Percentiles rank a stretch among this genome's conserved stretches.
Conservation (phyloP, 352 stramenopile species). For the Hyphochytrium catenoides region DNA sequence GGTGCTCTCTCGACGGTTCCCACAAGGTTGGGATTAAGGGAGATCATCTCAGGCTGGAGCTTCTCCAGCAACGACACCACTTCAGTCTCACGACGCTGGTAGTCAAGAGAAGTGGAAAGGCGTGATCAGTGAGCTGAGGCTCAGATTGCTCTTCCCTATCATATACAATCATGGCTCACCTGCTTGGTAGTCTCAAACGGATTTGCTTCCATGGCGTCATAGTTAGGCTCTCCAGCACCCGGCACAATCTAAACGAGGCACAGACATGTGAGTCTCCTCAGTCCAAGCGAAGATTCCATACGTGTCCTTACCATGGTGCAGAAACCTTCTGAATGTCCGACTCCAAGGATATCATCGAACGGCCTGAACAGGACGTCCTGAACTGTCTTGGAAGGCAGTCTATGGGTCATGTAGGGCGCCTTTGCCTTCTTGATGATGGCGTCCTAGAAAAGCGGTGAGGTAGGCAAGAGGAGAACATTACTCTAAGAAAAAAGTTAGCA, state of each 20-base stretch:
- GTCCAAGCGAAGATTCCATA: slow-evolving; percentile 1
- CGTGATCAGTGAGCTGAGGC: no score
- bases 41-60: slow-evolving; percentile 92
- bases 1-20: slow-evolving; percentile 73
- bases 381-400: slow-evolving; percentile 49
- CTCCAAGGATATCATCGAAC: slow-evolving; percentile 90
- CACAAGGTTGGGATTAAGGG: slow-evolving; percentile 77
- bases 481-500: no score
- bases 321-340: slow-evolving; percentile 70
- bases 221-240: slow-evolving; percentile 88
- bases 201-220: slow-evolving; percentile 94
- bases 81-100: slow-evolving; percentile 70
- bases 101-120: not conserved
- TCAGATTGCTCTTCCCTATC: no score
- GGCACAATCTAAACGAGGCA: slow-evolving; percentile 71
- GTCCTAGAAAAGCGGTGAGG: slow-evolving; percentile 22
- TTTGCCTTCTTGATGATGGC: slow-evolving; percentile 43
- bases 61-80: slow-evolving; percentile 93
- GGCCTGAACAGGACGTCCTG: slow-evolving; percentile 81
- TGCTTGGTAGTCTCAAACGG: slow-evolving; percentile 90
- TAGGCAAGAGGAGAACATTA: no score
- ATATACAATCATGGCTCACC: no score
- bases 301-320: slow-evolving; percentile 19
- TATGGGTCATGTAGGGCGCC: slow-evolving; percentile 70
- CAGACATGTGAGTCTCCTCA: slow-evolving; percentile 1